Evolutionary conservation across 305 asterid species (phyloP).

Genomic region (Solanum hybrid): DNA sequence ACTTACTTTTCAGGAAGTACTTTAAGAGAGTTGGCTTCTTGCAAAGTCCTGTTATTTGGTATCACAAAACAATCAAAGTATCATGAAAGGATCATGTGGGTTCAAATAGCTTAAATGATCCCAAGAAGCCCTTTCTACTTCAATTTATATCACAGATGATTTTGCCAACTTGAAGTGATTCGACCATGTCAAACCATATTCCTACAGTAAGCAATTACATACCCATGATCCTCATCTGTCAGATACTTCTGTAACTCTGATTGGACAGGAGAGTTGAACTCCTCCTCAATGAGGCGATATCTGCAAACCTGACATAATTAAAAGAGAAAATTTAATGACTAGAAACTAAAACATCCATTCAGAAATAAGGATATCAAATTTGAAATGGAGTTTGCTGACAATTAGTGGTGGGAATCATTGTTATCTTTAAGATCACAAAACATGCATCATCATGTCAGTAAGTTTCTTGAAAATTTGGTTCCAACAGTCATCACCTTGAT

Average conservation of each 20-base stretch:
- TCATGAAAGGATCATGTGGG: conserved; percentile 5
- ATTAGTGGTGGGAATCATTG: background rate
- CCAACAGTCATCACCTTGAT: background rate
- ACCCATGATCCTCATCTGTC: conserved; percentile 86
- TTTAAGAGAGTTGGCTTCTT: conserved; percentile 14
- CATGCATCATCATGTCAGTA: background rate
- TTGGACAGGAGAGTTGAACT: conserved; percentile 62
- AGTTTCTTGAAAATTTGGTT: background rate
- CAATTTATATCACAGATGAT: conserved; percentile 1
- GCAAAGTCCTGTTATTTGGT: conserved; percentile 11
- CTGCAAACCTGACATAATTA: conserved; percentile 59
- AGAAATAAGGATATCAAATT: background rate
- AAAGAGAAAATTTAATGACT: background rate
- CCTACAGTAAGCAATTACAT: background rate
- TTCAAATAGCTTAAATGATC: conserved; percentile 4
- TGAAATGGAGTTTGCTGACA: background rate
- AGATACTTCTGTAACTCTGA: conserved; percentile 75
- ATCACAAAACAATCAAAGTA: conserved; percentile 13
- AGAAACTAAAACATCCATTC: background rate
- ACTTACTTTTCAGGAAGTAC: conserved; percentile 16
- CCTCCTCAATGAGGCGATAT: conserved; percentile 79
- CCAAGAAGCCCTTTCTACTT: conserved; percentile 11
- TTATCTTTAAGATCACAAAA: background rate
- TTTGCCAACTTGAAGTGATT: background rate
- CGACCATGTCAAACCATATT: background rate